Evolutionary conservation across 805 yeast species (phyloP), one percentile per base, ranked within the genome.

Genomic region (Kluyveromyces wickerhamii): DNA sequence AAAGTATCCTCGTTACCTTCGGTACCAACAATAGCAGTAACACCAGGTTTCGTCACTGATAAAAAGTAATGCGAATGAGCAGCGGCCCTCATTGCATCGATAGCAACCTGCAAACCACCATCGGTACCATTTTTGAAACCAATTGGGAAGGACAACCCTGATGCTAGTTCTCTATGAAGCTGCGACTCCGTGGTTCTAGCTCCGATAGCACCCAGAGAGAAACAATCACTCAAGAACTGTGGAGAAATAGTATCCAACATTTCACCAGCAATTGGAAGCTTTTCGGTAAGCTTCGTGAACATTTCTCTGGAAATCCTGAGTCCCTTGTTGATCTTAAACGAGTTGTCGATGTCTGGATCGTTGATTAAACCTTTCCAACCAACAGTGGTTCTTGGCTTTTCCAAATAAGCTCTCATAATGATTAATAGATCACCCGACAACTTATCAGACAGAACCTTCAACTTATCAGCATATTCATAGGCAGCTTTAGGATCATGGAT

Each of bases 181-280:
- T 89, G 98, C 25, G 96, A 87, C 67, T 89, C 98, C 25, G 98
- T 89, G 29, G 98, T 89, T 71, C 98, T 81, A 25, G 98, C 98
- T 52, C 98, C 98, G 59, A 89, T 88, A 32, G 98, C 98, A 53
- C 98, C 98, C 35, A 92, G 75, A 17, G 95, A 83, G 72, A 89
- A 81, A 48, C 89, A 74, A 61, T 89, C 98, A 33, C 92, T 76
- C 52, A 89, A 71, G 65, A 82, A 89, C 69, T 89, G 96, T 1
- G 98, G 98, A 11, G 96, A 86, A 43, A 92, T 89, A 18, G 97
- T 89, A 62, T 89, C 98, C 57, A 89, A 74, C 96, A 89, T 89
- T 66, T 89, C 98, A 41, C 94, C 85, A 18, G 95, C 97, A 59
- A 89, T 88, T 30, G 97, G 97, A 35, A 92, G 67, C 54, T 72